These are phyloP conservation scores for Casaregolazyma suthepensis DNA, from an alignment of 1,139 yeast genomes.

Conservation along the genomic window DNA sequence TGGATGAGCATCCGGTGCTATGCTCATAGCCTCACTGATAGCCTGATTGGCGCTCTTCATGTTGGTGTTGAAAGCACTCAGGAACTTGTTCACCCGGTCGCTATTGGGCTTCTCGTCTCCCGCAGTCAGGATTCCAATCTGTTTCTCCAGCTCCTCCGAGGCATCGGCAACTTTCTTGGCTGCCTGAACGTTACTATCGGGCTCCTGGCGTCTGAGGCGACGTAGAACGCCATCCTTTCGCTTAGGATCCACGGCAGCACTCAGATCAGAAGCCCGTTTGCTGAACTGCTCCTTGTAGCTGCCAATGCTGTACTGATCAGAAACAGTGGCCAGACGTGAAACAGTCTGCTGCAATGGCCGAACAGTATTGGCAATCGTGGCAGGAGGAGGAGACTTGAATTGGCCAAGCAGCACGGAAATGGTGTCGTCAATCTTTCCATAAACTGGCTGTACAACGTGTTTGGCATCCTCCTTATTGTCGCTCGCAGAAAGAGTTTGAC, in stretches of 20 bases:
- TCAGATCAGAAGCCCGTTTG: conserved; percentile 8
- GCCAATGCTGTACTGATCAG: conserved; percentile 9
- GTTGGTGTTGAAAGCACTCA: conserved; percentile 31
- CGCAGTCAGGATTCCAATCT: conserved; percentile 14
- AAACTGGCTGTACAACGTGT: conserved; percentile 24
- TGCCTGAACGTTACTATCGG: conserved; percentile 2
- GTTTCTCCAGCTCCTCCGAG: neutral
- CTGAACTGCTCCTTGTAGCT: conserved; percentile 9
- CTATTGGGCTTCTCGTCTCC: conserved; percentile 25
- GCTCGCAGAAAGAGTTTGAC: conserved; percentile 23
- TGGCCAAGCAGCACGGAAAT: conserved; percentile 30
- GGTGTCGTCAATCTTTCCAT: conserved; percentile 20
- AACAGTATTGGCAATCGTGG: conserved; percentile 19
- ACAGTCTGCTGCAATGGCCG: conserved; percentile 15
- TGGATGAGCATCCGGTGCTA: conserved; percentile 9
- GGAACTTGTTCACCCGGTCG: conserved; percentile 21
- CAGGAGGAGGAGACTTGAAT: conserved; percentile 22
- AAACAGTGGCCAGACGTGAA: conserved; percentile 8
- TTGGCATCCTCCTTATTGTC: conserved; percentile 8
- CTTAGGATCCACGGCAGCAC: neutral
- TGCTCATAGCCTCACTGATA: conserved; percentile 21
- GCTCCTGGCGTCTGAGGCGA: neutral
- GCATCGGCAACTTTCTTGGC: conserved; percentile 3
- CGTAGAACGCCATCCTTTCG: neutral
- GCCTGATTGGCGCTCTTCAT: conserved; percentile 27